These are phyloP conservation scores for Tolypocladium paradoxum DNA, from an alignment of 2,329 filamentous ascomycete genomes.

Conservation along the genomic window DNA sequence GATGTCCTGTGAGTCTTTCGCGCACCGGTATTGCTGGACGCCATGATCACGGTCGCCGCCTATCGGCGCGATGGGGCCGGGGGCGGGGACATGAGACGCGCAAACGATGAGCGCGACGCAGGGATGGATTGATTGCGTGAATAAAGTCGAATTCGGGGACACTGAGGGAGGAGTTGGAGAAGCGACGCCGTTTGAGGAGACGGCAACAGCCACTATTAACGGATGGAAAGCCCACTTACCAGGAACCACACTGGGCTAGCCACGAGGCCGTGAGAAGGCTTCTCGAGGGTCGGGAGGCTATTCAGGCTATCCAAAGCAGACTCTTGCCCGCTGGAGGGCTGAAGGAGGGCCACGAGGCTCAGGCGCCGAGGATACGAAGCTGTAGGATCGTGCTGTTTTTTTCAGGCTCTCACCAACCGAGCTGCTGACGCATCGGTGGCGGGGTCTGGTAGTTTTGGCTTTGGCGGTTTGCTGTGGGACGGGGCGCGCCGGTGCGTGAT, in stretches of 20 bases:
- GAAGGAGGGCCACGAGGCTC: not conserved
- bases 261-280: not conserved
- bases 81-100: conserved; percentile 12
- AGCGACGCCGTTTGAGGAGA: not conserved
- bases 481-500: not conserved
- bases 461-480: not conserved
- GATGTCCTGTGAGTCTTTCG: conserved; percentile 12
- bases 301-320: not conserved
- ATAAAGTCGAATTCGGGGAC: conserved; percentile 6
- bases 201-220: not conserved
- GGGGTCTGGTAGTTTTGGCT: not conserved
- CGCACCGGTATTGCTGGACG: conserved; percentile 13
- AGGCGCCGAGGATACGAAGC: not conserved
- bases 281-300: not conserved
- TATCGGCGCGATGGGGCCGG: conserved; percentile 14
- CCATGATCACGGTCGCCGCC: conserved; percentile 16
- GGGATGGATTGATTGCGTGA: not conserved
- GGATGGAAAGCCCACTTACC: not conserved
- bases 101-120: not conserved
- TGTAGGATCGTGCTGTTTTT: not conserved
- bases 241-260: not conserved
- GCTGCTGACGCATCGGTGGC: not conserved
- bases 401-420: not conserved
- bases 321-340: not conserved
- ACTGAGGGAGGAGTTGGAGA: conserved; percentile 3